Evolutionary conservation across 768 basidiomycete species (phyloP), one percentile per base, ranked within the genome.

Genomic region (Termitomyces sp.): DNA sequence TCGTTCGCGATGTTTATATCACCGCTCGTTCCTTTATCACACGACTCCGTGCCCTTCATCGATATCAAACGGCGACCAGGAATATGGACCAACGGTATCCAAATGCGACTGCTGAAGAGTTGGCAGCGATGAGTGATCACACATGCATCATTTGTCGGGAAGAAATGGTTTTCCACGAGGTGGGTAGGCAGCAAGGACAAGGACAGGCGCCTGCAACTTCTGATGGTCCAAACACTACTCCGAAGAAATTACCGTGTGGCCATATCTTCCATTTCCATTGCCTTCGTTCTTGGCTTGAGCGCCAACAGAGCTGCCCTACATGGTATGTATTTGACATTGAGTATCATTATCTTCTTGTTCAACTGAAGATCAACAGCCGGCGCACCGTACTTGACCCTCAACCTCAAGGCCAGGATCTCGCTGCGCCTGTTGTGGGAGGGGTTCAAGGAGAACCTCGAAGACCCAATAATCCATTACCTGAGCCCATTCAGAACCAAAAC

Each of bases 211-310:
- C 68, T 61, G 66, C 57, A 23, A 69, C 65, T 59, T 47, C 66
- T 46, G 86, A 92, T 61, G 92, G 91, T 11, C 91, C 92, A 9
- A 98, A 98, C 66, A 92, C 92, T 53, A 95, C 95, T 14, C 95
- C 96, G 2, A 99, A 99, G 76, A 95, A 93, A 68, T 77, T 99
- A 23, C 92, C 90, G 9, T 99, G 97, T 73, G 95, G 95, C 0
- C 97, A 99, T 70, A 86, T 97, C 42, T 99, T 99, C 76, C 97
- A 99, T 73, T 96, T 98, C 70, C 87, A 98, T 66, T 99, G 97
- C 71, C 81, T 99, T 60, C 82, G 94, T 40, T 95, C 93, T 21
- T 99, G 97, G 97, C 81, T 99, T 27, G 97, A 99, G 71, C 82
- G 97, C 43, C 97, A 99, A 70, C 97, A 98, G 71, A 98, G 92